A percentile compares a stretch with the other conserved stretches of the same genome.
phyloP scores from a whole-genome alignment of 225 moss, liverwort and hornwort species.

The Polytrichum formosum region DNA sequence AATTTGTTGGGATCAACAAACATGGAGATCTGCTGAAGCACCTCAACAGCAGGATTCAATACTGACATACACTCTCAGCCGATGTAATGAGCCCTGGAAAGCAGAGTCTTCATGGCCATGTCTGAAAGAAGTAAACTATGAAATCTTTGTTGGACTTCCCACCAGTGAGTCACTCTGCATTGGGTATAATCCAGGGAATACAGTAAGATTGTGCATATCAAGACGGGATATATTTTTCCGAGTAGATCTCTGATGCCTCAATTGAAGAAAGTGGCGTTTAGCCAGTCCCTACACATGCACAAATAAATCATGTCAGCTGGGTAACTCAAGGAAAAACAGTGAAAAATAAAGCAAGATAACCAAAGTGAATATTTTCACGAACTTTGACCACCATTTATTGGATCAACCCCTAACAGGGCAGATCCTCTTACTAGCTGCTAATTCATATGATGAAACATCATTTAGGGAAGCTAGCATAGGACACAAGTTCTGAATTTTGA shows the following conservation, averaged over 20 bases:
- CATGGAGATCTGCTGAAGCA: no score
- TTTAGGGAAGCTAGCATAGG: no score
- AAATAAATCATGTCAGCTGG: neutral
- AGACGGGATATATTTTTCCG: neutral
- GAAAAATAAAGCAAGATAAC: neutral
- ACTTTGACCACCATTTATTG: no score
- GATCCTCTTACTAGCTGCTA: no score
- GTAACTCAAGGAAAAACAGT: neutral
- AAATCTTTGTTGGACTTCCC: neutral
- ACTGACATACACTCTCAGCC: no score
- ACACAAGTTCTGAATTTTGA: no score
- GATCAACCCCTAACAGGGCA: no score
- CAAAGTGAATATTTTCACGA: no score
- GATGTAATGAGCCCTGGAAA: no score
- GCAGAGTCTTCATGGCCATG: neutral
- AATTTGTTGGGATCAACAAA: no score
- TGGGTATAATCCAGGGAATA: neutral
- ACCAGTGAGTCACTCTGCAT: neutral
- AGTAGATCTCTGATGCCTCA: constrained; percentile 10
- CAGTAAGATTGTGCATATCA: neutral
- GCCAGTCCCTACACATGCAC: constrained; percentile 40
- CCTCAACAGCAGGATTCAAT: no score
- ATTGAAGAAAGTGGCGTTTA: constrained; percentile 48
- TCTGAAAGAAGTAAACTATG: neutral
- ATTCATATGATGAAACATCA: no score